Evolutionary conservation across 352 stramenopile species (phyloP), one percentile per base, ranked within the genome.

Genomic region (Peronospora farinosa): DNA sequence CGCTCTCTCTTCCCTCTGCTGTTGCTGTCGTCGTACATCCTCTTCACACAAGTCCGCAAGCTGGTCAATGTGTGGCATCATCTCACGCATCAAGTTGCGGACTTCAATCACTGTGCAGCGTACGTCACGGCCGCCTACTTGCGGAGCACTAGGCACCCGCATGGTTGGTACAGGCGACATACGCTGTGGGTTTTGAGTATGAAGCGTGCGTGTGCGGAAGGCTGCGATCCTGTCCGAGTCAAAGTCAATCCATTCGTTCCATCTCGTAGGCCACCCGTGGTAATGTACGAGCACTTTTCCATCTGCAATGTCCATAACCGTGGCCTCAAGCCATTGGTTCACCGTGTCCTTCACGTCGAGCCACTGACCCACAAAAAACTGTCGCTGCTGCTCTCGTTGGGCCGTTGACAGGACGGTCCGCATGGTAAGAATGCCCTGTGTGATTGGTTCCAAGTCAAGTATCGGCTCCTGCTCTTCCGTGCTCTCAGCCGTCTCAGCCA

Each of bases 271-370:
- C 95, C 95, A 98, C 9, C 95, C 95, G 49, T 98, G 97, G 65
- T 98, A 98, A 60, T 98, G 95, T 21, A 98, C 78, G 13, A 97
- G 60, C 25, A 98, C 59, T 49, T 97, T 84, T 21, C 86, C 76
- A 7, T 77, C 63, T 0, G 62, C 63, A 16, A 98, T 83, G 23
- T 96, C 84, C 52, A 98, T 86, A 8, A 98, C 72, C 0, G 95
- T 98, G 16, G 92, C 95, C 75, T 99, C 96, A 1, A 99, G 69
- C 96, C 96, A 99, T 53, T 98, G 95, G 65, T 98, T 96, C 21
- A 98, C 95, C 0, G 96, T 98, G 65, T 99, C 96, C 49, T 96
- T 88, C 21, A 96, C 92, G 68, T 99, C 95, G 4, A 99, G 67
- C 95, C 95, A 98, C 63, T 99, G 96, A 0, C 95, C 95, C 16